Percentiles rank a stretch among this genome's conserved stretches.
These are phyloP conservation scores for Trichoderma guizhouense DNA, from an alignment of 2,329 filamentous ascomycete genomes.

Conservation along the genomic window DNA sequence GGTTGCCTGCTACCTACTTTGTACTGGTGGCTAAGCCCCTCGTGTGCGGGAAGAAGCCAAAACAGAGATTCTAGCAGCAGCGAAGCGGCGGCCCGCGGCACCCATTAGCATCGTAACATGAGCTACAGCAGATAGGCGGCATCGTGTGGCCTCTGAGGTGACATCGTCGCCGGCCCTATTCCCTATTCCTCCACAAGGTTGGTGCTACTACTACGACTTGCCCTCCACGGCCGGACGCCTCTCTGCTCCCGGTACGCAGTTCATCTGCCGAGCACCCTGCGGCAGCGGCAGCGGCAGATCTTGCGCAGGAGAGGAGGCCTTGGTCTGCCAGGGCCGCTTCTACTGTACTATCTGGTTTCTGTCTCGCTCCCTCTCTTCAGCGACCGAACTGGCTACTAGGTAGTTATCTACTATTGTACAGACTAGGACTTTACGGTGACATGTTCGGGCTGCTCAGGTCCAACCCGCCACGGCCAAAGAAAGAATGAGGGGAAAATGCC, in stretches of 20 bases:
- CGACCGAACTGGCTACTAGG: not conserved
- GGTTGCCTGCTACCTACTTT: not conserved
- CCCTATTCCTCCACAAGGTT: constrained; percentile 3
- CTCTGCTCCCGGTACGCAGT: constrained; percentile 11
- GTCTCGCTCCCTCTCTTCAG: not conserved
- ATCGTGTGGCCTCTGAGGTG: constrained; percentile 9
- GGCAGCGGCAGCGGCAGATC: constrained; percentile 16
- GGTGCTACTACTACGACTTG: not conserved
- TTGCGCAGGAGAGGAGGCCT: not conserved
- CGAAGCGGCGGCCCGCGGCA: constrained; percentile 17
- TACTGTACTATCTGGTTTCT: not conserved
- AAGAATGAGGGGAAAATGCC: constrained; percentile 12
- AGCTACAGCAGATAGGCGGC: constrained; percentile 4
- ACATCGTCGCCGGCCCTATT: constrained; percentile 16
- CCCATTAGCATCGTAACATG: not conserved
- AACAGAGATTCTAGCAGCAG: constrained; percentile 6
- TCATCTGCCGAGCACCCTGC: constrained; percentile 17
- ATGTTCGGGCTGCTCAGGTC: not conserved
- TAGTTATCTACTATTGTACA: not conserved
- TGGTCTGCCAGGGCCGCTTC: not conserved
- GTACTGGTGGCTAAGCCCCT: not conserved
- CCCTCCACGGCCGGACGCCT: constrained; percentile 5
- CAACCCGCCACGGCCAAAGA: not conserved
- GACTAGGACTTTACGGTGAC: not conserved
- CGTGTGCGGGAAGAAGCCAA: constrained; percentile 7